phyloP scores from a whole-genome alignment of 2,329 filamentous ascomycete genomes.

The Drechmeria coniospora region DNA sequence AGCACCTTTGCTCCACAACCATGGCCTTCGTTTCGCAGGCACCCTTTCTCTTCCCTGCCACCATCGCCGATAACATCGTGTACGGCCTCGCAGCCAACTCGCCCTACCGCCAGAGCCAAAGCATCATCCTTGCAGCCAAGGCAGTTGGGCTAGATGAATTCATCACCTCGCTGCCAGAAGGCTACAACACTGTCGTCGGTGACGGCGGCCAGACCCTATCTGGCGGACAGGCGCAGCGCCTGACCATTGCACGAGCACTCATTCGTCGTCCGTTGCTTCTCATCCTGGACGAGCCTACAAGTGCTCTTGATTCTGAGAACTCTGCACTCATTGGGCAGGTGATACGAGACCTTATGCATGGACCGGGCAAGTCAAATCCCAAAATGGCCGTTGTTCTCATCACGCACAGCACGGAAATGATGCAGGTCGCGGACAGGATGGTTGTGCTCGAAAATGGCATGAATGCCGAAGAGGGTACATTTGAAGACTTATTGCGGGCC shows the following conservation, averaged over 20 bases:
- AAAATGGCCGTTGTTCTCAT: constrained; percentile 61
- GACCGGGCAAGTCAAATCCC: constrained; percentile 2
- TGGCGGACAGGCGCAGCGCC: constrained; percentile 68
- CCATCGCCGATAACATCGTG: constrained; percentile 64
- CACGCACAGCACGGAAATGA: constrained; percentile 76
- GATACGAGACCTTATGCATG: constrained; percentile 36
- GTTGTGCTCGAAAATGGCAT: constrained; percentile 54
- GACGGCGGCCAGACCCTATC: constrained; percentile 61
- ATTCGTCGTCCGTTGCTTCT: constrained; percentile 55
- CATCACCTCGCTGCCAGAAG: constrained; percentile 48
- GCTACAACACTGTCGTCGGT: constrained; percentile 51
- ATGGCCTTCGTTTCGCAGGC: constrained; percentile 56
- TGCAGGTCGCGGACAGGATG: constrained; percentile 60
- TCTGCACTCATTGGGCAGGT: constrained; percentile 49
- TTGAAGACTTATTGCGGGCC: constrained; percentile 37
- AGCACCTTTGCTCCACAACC: constrained; percentile 39
- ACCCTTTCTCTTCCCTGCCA: constrained; percentile 63
- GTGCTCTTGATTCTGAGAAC: constrained; percentile 56
- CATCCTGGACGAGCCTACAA: constrained; percentile 78
- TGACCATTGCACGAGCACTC: constrained; percentile 69
- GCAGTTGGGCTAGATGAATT: constrained; percentile 61
- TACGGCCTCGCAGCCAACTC: constrained; percentile 54
- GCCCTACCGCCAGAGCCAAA: constrained; percentile 25
- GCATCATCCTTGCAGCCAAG: constrained; percentile 35
- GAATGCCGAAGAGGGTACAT: constrained; percentile 53